Conservation (phyloP, 2,329 filamentous ascomycete genomes). For the Pseudocercospora macadamiae region DNA sequence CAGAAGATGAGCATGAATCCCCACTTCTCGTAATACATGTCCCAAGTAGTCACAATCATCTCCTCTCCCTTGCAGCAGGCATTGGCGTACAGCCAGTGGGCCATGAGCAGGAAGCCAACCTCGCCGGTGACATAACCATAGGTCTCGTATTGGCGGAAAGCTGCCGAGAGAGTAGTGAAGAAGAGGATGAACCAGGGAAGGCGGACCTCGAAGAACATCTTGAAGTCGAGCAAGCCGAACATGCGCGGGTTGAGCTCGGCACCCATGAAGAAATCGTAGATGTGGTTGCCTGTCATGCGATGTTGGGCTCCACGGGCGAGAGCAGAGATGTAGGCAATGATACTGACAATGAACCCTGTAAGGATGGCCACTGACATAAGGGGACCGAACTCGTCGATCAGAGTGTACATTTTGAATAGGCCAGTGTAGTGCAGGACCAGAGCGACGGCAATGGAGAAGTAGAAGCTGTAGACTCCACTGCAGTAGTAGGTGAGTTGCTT, state of each 20-base stretch:
- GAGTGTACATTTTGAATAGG: slow-evolving; percentile 83
- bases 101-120: slow-evolving; percentile 81
- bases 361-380: slow-evolving; percentile 91
- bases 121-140: slow-evolving; percentile 88
- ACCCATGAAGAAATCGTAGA: slow-evolving; percentile 93
- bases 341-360: slow-evolving; percentile 80
- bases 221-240: slow-evolving; percentile 76
- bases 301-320: slow-evolving; percentile 79
- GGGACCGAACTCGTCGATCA: slow-evolving; percentile 94
- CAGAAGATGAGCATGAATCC: slow-evolving; percentile 98
- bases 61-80: slow-evolving; percentile 92
- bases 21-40: slow-evolving; percentile 97
- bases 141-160: slow-evolving; percentile 78
- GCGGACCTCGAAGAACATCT: slow-evolving; percentile 95
- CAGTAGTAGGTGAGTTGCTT: slow-evolving; percentile 94
- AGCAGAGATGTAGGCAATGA: slow-evolving; percentile 85
- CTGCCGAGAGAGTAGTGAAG: slow-evolving; percentile 73
- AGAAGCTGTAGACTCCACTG: slow-evolving; percentile 85
- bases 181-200: slow-evolving; percentile 92
- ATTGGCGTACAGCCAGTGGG: slow-evolving; percentile 89
- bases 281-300: slow-evolving; percentile 80
- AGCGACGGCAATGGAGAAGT: slow-evolving; percentile 75
- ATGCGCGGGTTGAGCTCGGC: slow-evolving; percentile 84
- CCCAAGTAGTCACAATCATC: slow-evolving; percentile 86
- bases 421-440: slow-evolving; percentile 78